phyloP scores from a whole-genome alignment of 2,329 filamentous ascomycete species.

The Biscogniauxia mediterranea region DNA sequence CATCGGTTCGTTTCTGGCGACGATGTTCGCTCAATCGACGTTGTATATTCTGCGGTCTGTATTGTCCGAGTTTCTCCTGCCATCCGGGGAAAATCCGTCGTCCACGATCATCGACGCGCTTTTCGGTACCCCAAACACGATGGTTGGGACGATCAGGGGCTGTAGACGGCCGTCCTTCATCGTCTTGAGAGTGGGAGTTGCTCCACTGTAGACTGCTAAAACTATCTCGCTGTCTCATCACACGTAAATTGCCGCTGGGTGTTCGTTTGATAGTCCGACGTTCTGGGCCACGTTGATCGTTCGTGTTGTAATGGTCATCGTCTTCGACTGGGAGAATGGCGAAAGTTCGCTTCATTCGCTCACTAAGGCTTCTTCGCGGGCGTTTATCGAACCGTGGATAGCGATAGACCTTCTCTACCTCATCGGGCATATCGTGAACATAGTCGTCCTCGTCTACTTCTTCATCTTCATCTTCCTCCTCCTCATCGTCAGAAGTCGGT shows the following conservation, averaged over 20 bases:
- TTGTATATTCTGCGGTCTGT: conserved; percentile 50
- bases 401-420: conserved; percentile 37
- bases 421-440: conserved; percentile 33
- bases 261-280: conserved; percentile 59
- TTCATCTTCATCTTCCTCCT: conserved; percentile 34
- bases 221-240: conserved; percentile 54
- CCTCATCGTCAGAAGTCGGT: conserved; percentile 43
- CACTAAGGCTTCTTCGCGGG: conserved; percentile 44
- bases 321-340: conserved; percentile 55
- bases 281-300: conserved; percentile 41
- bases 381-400: conserved; percentile 52
- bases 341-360: conserved; percentile 58
- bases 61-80: conserved; percentile 49
- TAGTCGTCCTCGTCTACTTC: conserved; percentile 29
- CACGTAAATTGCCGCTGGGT: conserved; percentile 58
- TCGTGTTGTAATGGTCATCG: conserved; percentile 36
- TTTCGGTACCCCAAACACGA: conserved; percentile 31
- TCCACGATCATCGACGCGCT: conserved; percentile 32
- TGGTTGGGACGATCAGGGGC: conserved; percentile 30
- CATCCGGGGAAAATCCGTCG: conserved; percentile 36
- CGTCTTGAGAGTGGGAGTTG: conserved; percentile 21
- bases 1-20: conserved; percentile 57
- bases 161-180: conserved; percentile 37
- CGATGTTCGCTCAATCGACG: conserved; percentile 56
- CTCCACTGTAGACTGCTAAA: conserved; percentile 25